phyloP scores from a whole-genome alignment of 139 green algal genomes.

The Pleodorina starrii region DNA sequence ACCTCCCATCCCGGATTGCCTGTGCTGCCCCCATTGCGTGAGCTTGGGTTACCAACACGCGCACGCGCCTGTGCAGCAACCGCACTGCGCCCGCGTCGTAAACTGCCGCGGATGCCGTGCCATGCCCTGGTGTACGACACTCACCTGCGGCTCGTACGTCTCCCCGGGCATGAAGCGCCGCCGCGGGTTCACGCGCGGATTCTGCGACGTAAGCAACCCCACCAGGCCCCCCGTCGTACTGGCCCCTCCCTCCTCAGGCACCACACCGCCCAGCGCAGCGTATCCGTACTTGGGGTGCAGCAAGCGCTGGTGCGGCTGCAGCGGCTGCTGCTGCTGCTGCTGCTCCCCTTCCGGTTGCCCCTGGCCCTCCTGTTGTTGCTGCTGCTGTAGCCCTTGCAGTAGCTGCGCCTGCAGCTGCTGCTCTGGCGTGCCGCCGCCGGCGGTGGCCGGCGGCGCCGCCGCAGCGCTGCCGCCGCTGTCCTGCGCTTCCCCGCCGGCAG shows the following conservation, averaged over 20 bases:
- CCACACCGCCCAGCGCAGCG: constrained; percentile 46
- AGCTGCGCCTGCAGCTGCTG: neutral
- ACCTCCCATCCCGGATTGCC: too few relatives aligned
- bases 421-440: neutral
- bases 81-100: too few relatives aligned
- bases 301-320: neutral
- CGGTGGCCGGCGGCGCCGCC: too few relatives aligned
- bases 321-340: neutral
- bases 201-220: neutral
- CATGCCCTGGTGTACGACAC: neutral
- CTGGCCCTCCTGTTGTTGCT: neutral
- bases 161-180: constrained; percentile 51
- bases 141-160: constrained; percentile 58
- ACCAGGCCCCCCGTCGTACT: neutral
- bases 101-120: neutral
- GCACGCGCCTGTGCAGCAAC: too few relatives aligned
- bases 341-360: neutral
- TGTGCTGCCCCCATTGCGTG: too few relatives aligned
- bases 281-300: constrained; percentile 52
- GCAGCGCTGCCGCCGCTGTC: neutral
- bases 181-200: constrained; percentile 50
- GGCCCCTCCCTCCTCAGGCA: constrained; percentile 6
- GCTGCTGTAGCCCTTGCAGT: neutral
- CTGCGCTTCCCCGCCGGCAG: neutral
- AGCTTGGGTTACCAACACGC: too few relatives aligned